Conservation (phyloP, 2,329 filamentous ascomycete species). For the Arthrobotrys iridis region DNA sequence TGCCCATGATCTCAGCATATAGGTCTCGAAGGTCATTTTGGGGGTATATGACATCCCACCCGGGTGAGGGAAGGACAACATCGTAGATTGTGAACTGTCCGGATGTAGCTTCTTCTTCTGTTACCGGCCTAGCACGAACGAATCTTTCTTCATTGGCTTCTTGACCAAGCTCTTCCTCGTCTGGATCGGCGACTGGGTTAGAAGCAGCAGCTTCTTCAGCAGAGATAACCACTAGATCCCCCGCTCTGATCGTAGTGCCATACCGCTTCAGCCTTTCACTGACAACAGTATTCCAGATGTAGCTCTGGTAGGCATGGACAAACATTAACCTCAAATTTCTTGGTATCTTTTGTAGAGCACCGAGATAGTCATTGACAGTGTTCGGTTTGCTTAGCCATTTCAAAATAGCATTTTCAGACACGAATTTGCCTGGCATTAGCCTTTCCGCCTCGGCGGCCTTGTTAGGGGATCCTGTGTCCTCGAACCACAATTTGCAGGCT, state of each 20-base stretch:
- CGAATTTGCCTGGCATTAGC: conserved; percentile 80
- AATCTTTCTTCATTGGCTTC: conserved; percentile 67
- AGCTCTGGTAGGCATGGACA: conserved; percentile 93
- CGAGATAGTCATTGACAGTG: conserved; percentile 70
- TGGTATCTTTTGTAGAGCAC: conserved; percentile 81
- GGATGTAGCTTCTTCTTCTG: conserved; percentile 78
- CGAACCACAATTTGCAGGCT: conserved; percentile 78
- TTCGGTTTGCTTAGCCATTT: conserved; percentile 69
- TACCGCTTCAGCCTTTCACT: conserved; percentile 81
- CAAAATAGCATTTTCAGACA: conserved; percentile 81
- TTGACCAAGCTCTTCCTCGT: conserved; percentile 66
- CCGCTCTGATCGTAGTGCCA: conserved; percentile 77
- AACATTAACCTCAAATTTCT: conserved; percentile 91
- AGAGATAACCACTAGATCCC: conserved; percentile 78
- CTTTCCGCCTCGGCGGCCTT: conserved; percentile 71
- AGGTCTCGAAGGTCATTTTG: conserved; percentile 82
- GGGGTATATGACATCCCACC: conserved; percentile 89
- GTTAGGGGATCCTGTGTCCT: conserved; percentile 63
- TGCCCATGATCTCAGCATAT: conserved; percentile 87
- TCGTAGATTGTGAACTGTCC: conserved; percentile 85
- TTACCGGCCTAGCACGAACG: conserved; percentile 77
- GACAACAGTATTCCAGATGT: conserved; percentile 89
- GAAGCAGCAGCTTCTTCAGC: conserved; percentile 39
- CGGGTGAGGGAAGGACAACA: conserved; percentile 88
- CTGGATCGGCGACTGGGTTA: conserved; percentile 59